These are phyloP conservation scores for Thelonectria blattea DNA, from an alignment of 2,329 filamentous ascomycete genomes.

Conservation along the genomic window DNA sequence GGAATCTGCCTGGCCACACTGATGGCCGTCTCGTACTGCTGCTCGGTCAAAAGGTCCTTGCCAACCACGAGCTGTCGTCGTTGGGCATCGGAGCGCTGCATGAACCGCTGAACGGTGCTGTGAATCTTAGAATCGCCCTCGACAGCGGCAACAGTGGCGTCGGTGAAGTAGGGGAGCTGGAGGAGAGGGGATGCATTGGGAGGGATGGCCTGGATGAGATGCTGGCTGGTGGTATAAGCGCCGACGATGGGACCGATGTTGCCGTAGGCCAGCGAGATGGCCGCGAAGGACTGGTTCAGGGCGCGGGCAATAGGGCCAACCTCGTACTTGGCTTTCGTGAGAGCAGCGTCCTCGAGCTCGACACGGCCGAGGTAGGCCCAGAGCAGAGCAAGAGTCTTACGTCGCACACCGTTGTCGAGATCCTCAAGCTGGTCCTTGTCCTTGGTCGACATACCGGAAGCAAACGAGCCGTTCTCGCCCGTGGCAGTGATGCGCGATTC, in stretches of 20 bases:
- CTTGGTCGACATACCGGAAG: constrained; percentile 68
- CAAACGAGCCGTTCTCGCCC: constrained; percentile 57
- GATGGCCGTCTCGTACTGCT: constrained; percentile 78
- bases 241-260: constrained; percentile 82
- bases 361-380: constrained; percentile 95
- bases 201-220: constrained; percentile 86
- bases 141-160: constrained; percentile 67
- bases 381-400: constrained; percentile 86
- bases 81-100: constrained; percentile 79
- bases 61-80: constrained; percentile 75
- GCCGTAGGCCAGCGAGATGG: constrained; percentile 87
- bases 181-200: constrained; percentile 86
- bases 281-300: constrained; percentile 84
- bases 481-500: constrained; percentile 79
- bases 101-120: constrained; percentile 83
- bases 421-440: constrained; percentile 80
- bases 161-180: constrained; percentile 87
- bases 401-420: constrained; percentile 77
- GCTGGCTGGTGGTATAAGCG: constrained; percentile 82
- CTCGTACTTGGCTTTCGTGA: constrained; percentile 88
- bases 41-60: constrained; percentile 71
- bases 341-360: constrained; percentile 76
- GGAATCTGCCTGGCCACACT: constrained; percentile 84
- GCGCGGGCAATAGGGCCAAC: constrained; percentile 85
- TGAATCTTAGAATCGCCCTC: constrained; percentile 79